Conservation (phyloP, 2,329 filamentous ascomycete genomes). For the Venturiaceae sp. region DNA sequence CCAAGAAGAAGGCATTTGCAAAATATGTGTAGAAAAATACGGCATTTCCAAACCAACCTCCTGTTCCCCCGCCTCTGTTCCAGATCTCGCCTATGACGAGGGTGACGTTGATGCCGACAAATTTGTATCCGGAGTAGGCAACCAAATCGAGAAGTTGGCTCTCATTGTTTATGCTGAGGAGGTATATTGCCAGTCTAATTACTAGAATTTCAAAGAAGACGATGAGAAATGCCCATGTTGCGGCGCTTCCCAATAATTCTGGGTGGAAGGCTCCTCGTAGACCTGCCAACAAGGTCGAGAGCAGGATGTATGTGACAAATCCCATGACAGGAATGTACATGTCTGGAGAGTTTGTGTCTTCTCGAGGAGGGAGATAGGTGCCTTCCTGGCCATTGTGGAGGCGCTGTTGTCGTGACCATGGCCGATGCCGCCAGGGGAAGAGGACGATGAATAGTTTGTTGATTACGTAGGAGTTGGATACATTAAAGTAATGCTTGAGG, state of each 20-base stretch:
- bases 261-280: conserved; percentile 88
- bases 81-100: conserved; percentile 69
- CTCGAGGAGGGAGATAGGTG: conserved; percentile 77
- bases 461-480: conserved; percentile 87
- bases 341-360: conserved; percentile 95
- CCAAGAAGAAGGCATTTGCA: conserved; percentile 91
- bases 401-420: conserved; percentile 86
- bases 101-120: conserved; percentile 90
- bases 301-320: conserved; percentile 90
- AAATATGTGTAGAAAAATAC: conserved; percentile 87
- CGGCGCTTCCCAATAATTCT: conserved; percentile 82
- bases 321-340: conserved; percentile 98
- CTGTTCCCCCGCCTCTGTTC: conserved; percentile 70
- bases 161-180: conserved; percentile 87
- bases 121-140: conserved; percentile 97
- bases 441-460: conserved; percentile 89
- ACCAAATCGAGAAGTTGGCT: conserved; percentile 89
- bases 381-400: conserved; percentile 50
- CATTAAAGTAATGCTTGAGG: conserved; percentile 98
- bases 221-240: conserved; percentile 72
- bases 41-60: conserved; percentile 80
- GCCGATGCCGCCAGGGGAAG: conserved; percentile 95
- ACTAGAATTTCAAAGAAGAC: conserved; percentile 83
- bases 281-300: conserved; percentile 83
- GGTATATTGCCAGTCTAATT: conserved; percentile 85